Base-by-base conservation (phyloP, 306 rosid species). In the Abrus precatorius region DNA sequence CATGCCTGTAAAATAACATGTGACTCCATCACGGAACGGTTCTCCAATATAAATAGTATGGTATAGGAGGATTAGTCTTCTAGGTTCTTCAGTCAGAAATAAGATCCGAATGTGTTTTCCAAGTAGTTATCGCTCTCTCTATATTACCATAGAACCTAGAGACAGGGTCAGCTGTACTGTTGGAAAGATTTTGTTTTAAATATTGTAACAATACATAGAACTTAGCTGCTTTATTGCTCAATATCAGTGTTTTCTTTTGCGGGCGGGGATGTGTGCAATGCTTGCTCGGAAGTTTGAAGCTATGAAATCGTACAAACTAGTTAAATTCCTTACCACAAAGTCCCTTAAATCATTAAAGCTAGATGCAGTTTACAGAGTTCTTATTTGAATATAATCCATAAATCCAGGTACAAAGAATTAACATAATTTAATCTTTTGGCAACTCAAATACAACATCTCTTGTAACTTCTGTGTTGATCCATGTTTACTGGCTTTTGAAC, bases 1-100 rank as follows among this genome's bases (percentile, higher is more conserved):
- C 55, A 71, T 44, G 30, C 44, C 32, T 52, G 9, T 1, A 55
- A 64, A 61, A 82, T 56, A 87, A 75, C 38, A 62, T 78, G 78
- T 86, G 77, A 85, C 50, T 27, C 75, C 78, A 63, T 34, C 57
- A 66, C 9, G 47, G 83, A 86, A 80, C 74, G 81, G 87, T 86
- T 75, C 61, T 73, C 49, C 85, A 80, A 80, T 44, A 55, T 44
- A 74, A 56, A 71, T n/a, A 62, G 47, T 78, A 89, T 78, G 72
- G 72, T 85, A 73, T 73, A 83, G 79, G 78, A 68, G 70, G 74
- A 75, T 47, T 85, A 66, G 75, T 85, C 79, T 73, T 76, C 62
- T 73, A 56, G 29, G 79, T 80, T 74, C 63, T 53, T 75, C 80
- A 71, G 77, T 64, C 47, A 59, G 11, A 28, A 71, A 85, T 85